Percentiles rank a stretch among this genome's conserved stretches.
phyloP scores from a whole-genome alignment of 305 asterid species.

The Fraxinus latifolia region DNA sequence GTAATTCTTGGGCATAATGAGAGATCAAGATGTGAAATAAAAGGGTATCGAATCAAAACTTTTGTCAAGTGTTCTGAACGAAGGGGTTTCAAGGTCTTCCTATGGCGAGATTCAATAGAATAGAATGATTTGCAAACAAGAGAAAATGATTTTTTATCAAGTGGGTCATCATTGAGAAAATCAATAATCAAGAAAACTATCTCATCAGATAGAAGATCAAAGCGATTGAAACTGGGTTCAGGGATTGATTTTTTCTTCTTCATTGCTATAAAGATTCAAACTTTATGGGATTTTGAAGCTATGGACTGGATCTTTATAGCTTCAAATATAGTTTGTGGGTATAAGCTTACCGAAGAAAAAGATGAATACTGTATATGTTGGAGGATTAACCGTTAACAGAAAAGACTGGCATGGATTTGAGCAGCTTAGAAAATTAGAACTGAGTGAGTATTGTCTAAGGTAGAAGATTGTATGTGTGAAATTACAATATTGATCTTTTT shows the following conservation, averaged over 20 bases:
- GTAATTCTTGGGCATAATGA: slow-evolving; percentile 66
- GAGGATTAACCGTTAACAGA: slow-evolving; percentile 36
- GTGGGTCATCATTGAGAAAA: slow-evolving; percentile 54
- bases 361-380: not conserved
- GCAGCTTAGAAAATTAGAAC: slow-evolving; percentile 7
- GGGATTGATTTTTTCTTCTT: slow-evolving; percentile 32
- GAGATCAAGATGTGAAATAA: slow-evolving; percentile 58
- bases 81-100: slow-evolving; percentile 51
- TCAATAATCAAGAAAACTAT: slow-evolving; percentile 61
- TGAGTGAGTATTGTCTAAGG: slow-evolving; percentile 10
- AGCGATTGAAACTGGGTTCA: slow-evolving; percentile 39
- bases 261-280: slow-evolving; percentile 26
- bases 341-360: not conserved
- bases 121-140: slow-evolving; percentile 64
- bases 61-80: slow-evolving; percentile 53
- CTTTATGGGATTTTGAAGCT: slow-evolving; percentile 8
- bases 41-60: slow-evolving; percentile 48
- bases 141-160: slow-evolving; percentile 59
- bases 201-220: slow-evolving; percentile 68
- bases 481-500: slow-evolving; percentile 19
- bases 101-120: slow-evolving; percentile 35
- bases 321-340: not conserved
- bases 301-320: not conserved
- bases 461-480: not conserved
- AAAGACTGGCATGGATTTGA: slow-evolving; percentile 19